Percentiles rank a stretch among this genome's conserved stretches.
phyloP scores from a whole-genome alignment of 2,329 filamentous ascomycete genomes.

The Cercospora nicotianae region DNA sequence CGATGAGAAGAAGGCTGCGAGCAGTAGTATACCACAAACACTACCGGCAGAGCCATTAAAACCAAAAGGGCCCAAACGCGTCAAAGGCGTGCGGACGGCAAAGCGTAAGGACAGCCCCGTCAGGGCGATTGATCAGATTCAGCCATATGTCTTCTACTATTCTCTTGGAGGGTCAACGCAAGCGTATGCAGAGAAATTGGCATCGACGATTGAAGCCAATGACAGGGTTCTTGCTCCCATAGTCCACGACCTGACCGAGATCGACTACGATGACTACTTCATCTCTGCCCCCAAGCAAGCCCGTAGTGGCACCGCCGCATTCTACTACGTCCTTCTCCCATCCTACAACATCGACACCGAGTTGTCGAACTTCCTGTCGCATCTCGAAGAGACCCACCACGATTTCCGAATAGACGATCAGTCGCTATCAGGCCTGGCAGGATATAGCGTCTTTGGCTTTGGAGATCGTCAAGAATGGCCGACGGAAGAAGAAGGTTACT shows the following conservation, averaged over 20 bases:
- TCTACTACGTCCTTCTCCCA: constrained; percentile 83
- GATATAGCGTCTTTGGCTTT: constrained; percentile 92
- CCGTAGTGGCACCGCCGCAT: constrained; percentile 55
- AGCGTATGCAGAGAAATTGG: constrained; percentile 65
- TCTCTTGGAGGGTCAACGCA: constrained; percentile 84
- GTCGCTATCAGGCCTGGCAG: constrained; percentile 71
- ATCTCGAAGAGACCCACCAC: constrained; percentile 88
- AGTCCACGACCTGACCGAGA: constrained; percentile 74
- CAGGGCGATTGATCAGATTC: constrained; percentile 45
- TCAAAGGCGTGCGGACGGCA: constrained; percentile 33
- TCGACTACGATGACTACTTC: constrained; percentile 94
- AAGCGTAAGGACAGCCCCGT: constrained; percentile 22
- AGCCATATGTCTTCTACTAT: constrained; percentile 83
- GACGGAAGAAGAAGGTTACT: constrained; percentile 85
- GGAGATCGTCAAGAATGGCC: constrained; percentile 92
- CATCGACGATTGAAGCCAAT: constrained; percentile 51
- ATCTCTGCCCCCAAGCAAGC: constrained; percentile 73
- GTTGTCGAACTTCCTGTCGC: constrained; percentile 81
- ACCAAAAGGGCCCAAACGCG: constrained; percentile 32
- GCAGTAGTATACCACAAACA: not conserved
- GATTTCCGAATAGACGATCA: constrained; percentile 95
- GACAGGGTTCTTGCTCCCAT: constrained; percentile 57
- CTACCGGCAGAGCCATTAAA: constrained; percentile 5
- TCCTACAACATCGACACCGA: constrained; percentile 96
- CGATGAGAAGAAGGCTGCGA: not conserved